These are phyloP conservation scores for Colletotrichum euphorbiae DNA, from an alignment of 2,329 filamentous ascomycete species.

Conservation along the genomic window DNA sequence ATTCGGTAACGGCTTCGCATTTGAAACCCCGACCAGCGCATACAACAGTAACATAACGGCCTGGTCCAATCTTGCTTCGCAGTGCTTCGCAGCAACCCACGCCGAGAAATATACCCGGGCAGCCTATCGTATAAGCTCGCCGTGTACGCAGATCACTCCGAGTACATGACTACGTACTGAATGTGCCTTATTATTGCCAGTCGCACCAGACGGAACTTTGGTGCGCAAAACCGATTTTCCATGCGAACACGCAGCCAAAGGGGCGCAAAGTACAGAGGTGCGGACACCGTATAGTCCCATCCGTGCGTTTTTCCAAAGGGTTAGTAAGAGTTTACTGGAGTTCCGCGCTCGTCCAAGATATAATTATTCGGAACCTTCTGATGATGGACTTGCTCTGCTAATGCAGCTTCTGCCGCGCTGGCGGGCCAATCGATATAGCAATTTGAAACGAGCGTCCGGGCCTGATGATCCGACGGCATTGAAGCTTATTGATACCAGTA, in stretches of 20 bases:
- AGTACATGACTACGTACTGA: constrained; percentile 6
- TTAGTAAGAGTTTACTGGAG: no score
- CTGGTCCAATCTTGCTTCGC: constrained; percentile 25
- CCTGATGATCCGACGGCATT: constrained; percentile 23
- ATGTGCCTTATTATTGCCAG: constrained; percentile 17
- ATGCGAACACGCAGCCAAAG: constrained; percentile 19
- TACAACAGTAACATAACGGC: constrained; percentile 35
- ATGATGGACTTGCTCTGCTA: neutral
- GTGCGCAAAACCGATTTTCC: constrained; percentile 21
- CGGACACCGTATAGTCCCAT: constrained; percentile 3
- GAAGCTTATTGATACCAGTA: constrained; percentile 6
- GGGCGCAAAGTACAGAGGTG: neutral
- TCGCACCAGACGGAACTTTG: constrained; percentile 6
- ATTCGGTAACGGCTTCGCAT: constrained; percentile 31
- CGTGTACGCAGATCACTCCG: constrained; percentile 20
- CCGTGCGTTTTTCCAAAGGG: no score
- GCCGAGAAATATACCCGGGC: constrained; percentile 17
- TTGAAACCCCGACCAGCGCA: constrained; percentile 38
- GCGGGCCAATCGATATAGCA: neutral
- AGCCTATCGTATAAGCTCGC: constrained; percentile 18
- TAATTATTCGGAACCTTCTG: neutral
- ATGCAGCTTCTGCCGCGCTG: neutral
- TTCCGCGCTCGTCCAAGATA: neutral
- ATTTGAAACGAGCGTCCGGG: constrained; percentile 31
- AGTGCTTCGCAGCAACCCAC: constrained; percentile 8